These are phyloP conservation scores for Plasmodium reichenowi DNA, from an alignment of 169 alveolate genomes.

Conservation along the genomic window DNA sequence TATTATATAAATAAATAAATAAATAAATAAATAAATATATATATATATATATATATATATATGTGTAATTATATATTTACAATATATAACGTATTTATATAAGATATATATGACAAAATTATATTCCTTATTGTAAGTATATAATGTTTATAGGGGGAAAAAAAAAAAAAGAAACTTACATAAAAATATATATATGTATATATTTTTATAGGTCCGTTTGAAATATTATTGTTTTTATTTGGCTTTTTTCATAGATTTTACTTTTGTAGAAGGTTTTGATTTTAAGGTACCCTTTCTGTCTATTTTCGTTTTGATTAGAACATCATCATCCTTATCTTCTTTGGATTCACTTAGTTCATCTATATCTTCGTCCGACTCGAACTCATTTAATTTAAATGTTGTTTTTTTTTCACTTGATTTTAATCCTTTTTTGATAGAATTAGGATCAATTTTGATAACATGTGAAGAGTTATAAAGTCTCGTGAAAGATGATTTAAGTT, in stretches of 20 bases:
- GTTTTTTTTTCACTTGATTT: conserved; percentile 44
- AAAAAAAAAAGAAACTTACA: background rate
- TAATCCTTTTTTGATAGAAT: conserved; percentile 28
- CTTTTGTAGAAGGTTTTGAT: conserved; percentile 14
- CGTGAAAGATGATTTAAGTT: conserved; percentile 81
- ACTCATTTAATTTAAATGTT: conserved; percentile 32
- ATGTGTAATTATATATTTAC: background rate
- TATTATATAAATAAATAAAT: background rate
- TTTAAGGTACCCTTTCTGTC: conserved; percentile 36
- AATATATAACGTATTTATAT: background rate
- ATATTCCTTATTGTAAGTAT: too few relatives aligned
- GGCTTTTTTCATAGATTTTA: conserved; percentile 9
- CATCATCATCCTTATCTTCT: conserved; percentile 66
- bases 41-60: background rate
- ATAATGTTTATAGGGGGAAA: too few relatives aligned
- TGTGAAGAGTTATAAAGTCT: conserved; percentile 59
- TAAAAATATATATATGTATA: background rate
- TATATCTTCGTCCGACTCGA: conserved; percentile 60
- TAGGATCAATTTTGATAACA: conserved; percentile 70
- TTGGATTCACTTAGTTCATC: conserved; percentile 66
- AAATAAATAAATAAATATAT: background rate
- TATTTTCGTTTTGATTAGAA: conserved; percentile 24
- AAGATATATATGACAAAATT: too few relatives aligned
- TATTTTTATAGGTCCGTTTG: background rate
- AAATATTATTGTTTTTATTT: background rate